Evolutionary conservation across 2,329 filamentous ascomycete genomes (phyloP), one percentile per base, ranked within the genome.

Genomic region (Hawksworthiomyces lignivorus): DNA sequence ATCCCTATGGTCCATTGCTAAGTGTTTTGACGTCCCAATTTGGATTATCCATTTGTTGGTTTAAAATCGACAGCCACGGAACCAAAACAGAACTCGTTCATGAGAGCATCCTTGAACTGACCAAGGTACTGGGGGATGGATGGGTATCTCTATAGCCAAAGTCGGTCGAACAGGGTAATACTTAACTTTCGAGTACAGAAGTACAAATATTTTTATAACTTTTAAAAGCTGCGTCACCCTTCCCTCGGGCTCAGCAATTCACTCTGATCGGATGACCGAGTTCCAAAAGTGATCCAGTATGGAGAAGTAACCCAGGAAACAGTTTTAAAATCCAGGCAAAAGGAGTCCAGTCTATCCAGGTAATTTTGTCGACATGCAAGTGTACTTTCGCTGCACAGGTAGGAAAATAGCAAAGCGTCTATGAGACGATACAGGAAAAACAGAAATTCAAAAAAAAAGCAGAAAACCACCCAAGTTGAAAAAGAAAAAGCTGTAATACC

Each of bases 401-500:
- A 7, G 27, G 29, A 33, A 12, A 28, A 29, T 15, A 36, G 15
- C 19, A 36, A 34, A n/a, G 27, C 15, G 31, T 33, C 30, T 24
- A 38, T n/a, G n/a, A n/a, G n/a, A n/a, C n/a, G 32, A 18, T 18
- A 7, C 33, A 45, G 24, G 27, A 32, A 36, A 34, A 48, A 35
- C 7, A 51, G 36, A 48, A 30, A 10, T 21, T n/a, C 46, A 48
- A 27, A 43, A 47, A 53, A 17, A 51, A 65, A 53, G 57, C 22
- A 36, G 29, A 22, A n/a, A 60, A 56, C 56, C 62, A 61, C 64
- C 67, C 62, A 62, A 60, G 61, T 52, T 58, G 60, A 55, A 65
- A 67, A 61, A 69, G 69, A 75, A 51, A 55, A 52, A 44, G 57
- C 57, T 60, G 66, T 65, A 64, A 66, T 79, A 79, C 75, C 75